Conservation (phyloP, 257 asterid species). For the Catharanthus roseus region DNA sequence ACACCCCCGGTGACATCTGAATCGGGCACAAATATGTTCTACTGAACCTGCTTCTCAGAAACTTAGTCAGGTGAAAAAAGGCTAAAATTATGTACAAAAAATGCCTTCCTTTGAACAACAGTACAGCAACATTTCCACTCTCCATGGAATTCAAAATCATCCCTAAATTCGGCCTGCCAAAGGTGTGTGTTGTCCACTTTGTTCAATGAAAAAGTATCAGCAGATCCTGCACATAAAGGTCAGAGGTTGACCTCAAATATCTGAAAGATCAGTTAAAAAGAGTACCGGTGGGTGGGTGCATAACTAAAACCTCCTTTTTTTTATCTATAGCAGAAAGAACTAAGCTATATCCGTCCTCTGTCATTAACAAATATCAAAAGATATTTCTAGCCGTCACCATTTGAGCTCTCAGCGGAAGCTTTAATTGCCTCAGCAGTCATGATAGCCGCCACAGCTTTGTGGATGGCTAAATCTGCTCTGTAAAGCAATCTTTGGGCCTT, state of each 20-base stretch:
- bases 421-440: constrained; percentile 78
- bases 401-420: constrained; percentile 37
- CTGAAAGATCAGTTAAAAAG: constrained; percentile 1
- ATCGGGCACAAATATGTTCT: constrained; percentile 29
- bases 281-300: constrained; percentile 10
- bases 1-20: constrained; percentile 20
- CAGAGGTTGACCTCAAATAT: constrained; percentile 15
- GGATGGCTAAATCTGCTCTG: constrained; percentile 74
- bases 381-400: constrained; percentile 29
- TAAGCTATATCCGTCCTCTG: constrained; percentile 14
- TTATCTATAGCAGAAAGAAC: constrained; percentile 16
- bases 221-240: constrained; percentile 6
- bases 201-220: constrained; percentile 1
- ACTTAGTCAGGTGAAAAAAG: constrained; percentile 14
- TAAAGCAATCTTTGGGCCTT: constrained; percentile 60
- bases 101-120: constrained; percentile 22
- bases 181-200: neutral
- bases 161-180: neutral
- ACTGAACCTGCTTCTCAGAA: constrained; percentile 27
- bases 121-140: constrained; percentile 30
- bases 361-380: constrained; percentile 19
- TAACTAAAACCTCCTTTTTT: constrained; percentile 6
- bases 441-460: constrained; percentile 69
- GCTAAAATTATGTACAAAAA: constrained; percentile 33
- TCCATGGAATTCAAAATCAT: constrained; percentile 1